Base-by-base conservation (phyloP, 2,329 filamentous ascomycete genomes). In the Colletotrichum aenigma region DNA sequence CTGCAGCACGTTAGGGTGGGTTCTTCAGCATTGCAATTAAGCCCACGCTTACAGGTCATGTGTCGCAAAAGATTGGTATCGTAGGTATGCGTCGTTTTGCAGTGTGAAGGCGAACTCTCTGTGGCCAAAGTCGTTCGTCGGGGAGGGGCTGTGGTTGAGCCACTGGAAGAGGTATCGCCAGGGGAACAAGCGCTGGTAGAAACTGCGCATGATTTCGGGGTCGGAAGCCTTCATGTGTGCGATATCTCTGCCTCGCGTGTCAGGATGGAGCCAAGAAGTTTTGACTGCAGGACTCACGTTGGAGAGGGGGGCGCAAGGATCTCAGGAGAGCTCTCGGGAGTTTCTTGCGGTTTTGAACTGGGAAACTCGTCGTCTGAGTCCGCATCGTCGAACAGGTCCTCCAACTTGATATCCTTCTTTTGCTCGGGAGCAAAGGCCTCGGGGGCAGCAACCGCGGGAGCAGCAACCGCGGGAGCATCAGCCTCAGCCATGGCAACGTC, bases 81-180 rank as follows among this genome's bases (percentile, higher is more conserved):
- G 94, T 34, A 98, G 90, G 84, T 98, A 98, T 55, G 94, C 94
- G 79, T 98, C 96, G 82, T 96, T 97, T 75, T 94, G 93, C n/a
- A 98, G 90, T 3, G 96, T 98, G 82, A 98, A 96, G 21, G 97
- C 96, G 83, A 99, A 98, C 85, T 99, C 97, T 82, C 97, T 94
- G 83, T 98, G 95, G 32, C 90, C 93, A 86, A 98, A 98, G 85
- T 98, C 96, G 78, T 93, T 93, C 6, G 94, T 94, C 0, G 97
- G 96, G 8, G 93, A 93, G 8, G 95, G 94, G 70, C 95, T 95
- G 85, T 98, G 97, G 83, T 98, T 99, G 64, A 99, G 91, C 97
- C 97, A 99, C 84, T 98, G 96, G 86, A 98, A 99, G 24, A 98
- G 92, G 77, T 95, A 94, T 75, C 96, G 93, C 89, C 98, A 99